Conservation (phyloP, 371 early-diverging fungal genomes). For the Apophysomyces ossiformis region DNA sequence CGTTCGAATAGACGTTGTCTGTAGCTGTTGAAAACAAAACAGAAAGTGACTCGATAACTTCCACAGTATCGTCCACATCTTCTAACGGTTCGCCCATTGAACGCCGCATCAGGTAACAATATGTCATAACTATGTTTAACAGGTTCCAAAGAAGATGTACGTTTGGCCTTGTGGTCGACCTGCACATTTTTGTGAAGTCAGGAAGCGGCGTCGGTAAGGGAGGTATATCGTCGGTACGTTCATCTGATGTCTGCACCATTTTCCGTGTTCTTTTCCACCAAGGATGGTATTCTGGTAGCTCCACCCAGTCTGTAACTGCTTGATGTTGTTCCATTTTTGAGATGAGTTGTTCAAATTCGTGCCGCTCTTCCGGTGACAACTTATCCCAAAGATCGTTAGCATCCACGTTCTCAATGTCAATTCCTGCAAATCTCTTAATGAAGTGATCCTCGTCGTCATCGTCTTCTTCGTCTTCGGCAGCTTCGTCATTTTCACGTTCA, state of each 20-base stretch:
- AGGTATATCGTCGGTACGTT: constrained; percentile 13
- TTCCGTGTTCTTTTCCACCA: constrained; percentile 42
- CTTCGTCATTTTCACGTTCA: constrained; percentile 47
- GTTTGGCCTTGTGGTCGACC: constrained; percentile 15
- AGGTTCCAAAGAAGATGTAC: constrained; percentile 34
- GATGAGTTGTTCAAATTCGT: constrained; percentile 50
- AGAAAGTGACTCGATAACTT: constrained; percentile 20
- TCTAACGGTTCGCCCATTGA: constrained; percentile 35
- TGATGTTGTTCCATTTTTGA: constrained; percentile 11
- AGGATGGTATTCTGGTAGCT: constrained; percentile 34
- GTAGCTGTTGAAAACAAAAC: constrained; percentile 29
- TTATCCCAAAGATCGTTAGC: constrained; percentile 56
- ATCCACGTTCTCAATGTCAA: constrained; percentile 60
- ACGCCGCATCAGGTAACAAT: constrained; percentile 47
- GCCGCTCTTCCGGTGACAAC: constrained; percentile 57
- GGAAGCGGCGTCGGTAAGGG: constrained; percentile 21
- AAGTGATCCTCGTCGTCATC: constrained; percentile 50
- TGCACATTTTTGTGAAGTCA: constrained; percentile 25
- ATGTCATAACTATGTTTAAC: constrained; percentile 32
- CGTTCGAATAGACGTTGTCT: constrained; percentile 21
- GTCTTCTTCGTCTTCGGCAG: constrained; percentile 24
- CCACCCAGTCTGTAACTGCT: constrained; percentile 8
- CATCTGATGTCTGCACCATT: constrained; percentile 3
- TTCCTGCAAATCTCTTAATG: constrained; percentile 43
- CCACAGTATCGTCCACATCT: constrained; percentile 22